These are phyloP conservation scores for Penstemon davidsonii DNA, from an alignment of 257 asterid genomes.

Conservation along the genomic window DNA sequence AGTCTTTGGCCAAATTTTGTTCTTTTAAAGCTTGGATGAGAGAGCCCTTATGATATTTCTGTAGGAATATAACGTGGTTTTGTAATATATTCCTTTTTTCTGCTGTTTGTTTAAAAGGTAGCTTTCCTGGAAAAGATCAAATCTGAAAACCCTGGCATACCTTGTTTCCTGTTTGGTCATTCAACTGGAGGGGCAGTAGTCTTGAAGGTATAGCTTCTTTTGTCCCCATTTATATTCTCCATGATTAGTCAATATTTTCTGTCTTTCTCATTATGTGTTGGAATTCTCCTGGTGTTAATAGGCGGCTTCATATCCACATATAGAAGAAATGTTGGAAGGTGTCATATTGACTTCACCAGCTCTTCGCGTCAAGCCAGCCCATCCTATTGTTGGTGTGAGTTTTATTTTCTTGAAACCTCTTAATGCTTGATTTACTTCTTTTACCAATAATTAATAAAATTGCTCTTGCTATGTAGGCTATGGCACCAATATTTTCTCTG, in stretches of 20 bases:
- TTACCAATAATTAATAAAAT: not conserved
- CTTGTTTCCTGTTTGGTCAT: conserved; percentile 96
- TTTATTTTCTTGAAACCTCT: conserved; percentile 2
- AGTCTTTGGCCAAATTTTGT: not conserved
- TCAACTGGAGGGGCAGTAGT: conserved; percentile 99
- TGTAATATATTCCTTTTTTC: conserved; percentile 15
- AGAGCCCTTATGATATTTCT: not conserved
- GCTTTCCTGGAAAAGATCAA: conserved; percentile 75
- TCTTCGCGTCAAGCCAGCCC: conserved; percentile 94
- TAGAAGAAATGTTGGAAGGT: conserved; percentile 87
- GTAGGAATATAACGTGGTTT: conserved; percentile 16
- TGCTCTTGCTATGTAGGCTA: conserved; percentile 51
- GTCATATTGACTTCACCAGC: conserved; percentile 97
- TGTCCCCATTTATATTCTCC: not conserved
- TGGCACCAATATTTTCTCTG: conserved; percentile 88
- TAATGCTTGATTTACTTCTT: conserved; percentile 4
- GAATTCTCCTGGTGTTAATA: conserved; percentile 32
- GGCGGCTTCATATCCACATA: conserved; percentile 82
- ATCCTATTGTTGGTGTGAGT: conserved; percentile 94
- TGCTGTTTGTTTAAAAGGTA: conserved; percentile 41
- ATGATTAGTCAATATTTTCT: not conserved
- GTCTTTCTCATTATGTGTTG: conserved; percentile 17
- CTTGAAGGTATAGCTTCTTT: conserved; percentile 60
- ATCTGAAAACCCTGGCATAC: conserved; percentile 70
- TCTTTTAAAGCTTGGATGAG: not conserved